These are phyloP conservation scores for Trametes sanguinea DNA, from an alignment of 768 basidiomycete species.

Conservation along the genomic window DNA sequence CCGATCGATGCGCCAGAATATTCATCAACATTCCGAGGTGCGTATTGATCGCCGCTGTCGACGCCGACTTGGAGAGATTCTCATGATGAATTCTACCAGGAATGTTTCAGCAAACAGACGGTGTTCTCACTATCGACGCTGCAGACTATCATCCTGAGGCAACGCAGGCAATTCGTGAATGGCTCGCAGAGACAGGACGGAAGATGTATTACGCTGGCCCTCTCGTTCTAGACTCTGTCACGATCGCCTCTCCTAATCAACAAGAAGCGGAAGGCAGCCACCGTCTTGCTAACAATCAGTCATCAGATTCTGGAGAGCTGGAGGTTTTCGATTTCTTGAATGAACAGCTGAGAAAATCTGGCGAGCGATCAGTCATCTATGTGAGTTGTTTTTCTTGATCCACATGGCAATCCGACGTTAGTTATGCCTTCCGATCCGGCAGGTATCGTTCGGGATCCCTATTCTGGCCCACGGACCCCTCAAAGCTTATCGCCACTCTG, in stretches of 20 bases:
- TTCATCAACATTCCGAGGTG: too few species aligned
- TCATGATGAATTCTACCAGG: neutral
- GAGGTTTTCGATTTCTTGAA: slow-evolving; percentile 19
- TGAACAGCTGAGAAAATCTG: slow-evolving; percentile 7
- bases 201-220: neutral
- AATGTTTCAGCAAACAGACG: neutral
- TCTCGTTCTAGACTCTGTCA: neutral
- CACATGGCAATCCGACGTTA: too few species aligned
- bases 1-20: too few species aligned
- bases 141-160: neutral
- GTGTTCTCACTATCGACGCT: neutral
- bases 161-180: neutral
- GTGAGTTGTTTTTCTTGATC: slow-evolving; percentile 3
- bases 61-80: neutral
- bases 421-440: too few species aligned
- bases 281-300: too few species aligned
- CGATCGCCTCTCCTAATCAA: too few species aligned
- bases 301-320: neutral
- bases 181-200: neutral
- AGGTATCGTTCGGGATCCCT: slow-evolving; percentile 25
- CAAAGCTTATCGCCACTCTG: slow-evolving; percentile 16
- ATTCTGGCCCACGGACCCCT: slow-evolving; percentile 20
- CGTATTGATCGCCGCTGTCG: neutral
- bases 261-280: too few species aligned
- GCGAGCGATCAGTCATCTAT: slow-evolving; percentile 21